Conservation (phyloP, 177 flowering plant genomes). For the Telopea speciosissima region DNA sequence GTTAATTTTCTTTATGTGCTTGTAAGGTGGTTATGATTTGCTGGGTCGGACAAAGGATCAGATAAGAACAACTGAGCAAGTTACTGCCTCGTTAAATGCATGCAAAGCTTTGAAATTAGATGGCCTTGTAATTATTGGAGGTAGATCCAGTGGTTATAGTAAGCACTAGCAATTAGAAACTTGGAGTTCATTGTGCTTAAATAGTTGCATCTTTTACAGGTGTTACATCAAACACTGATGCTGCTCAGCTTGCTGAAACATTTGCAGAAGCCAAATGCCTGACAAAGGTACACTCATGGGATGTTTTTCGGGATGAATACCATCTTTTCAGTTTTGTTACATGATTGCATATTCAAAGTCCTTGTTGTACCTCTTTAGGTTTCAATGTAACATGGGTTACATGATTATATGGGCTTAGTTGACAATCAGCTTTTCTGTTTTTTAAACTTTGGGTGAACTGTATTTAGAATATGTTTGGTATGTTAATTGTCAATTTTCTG, state of each 20-base stretch:
- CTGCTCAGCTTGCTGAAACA: conserved; percentile 97
- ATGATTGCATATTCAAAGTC: background rate
- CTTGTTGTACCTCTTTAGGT: background rate
- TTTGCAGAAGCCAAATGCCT: conserved; percentile 88
- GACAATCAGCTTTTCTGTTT: background rate
- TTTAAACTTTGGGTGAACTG: background rate
- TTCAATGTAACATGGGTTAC: background rate
- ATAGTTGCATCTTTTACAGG: conserved; percentile 42
- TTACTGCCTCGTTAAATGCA: conserved; percentile 73
- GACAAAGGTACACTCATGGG: conserved; percentile 61
- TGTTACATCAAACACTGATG: conserved; percentile 96
- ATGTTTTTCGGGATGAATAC: background rate
- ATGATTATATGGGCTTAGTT: background rate
- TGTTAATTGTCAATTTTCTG: background rate
- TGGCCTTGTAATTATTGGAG: conserved; percentile 97
- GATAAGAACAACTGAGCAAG: conserved; percentile 96
- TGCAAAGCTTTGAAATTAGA: conserved; percentile 86
- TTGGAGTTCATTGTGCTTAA: conserved; percentile 2
- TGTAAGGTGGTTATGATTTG: conserved; percentile 93
- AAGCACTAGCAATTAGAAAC: background rate
- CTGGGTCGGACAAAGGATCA: conserved; percentile 95
- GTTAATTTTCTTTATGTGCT: background rate
- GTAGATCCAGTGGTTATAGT: conserved; percentile 23
- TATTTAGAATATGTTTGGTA: background rate
- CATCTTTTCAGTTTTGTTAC: background rate